Conservation (phyloP, 768 basidiomycete genomes). For the Suillus paluster region DNA sequence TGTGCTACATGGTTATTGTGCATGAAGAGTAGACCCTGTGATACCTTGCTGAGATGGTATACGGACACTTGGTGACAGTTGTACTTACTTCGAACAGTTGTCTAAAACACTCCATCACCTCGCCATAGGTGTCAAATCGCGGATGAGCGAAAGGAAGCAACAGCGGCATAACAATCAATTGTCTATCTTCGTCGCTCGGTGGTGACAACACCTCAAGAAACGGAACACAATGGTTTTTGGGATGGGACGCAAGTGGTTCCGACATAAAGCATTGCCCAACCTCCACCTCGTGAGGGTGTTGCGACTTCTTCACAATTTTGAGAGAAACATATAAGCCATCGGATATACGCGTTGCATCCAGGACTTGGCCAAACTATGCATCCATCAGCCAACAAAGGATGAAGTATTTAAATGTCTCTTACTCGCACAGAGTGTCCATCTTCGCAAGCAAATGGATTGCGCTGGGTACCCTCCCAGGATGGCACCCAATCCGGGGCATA, state of each 20-base stretch:
- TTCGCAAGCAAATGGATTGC: neutral
- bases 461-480: constrained; percentile 31
- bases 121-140: constrained; percentile 26
- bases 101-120: constrained; percentile 31
- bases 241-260: neutral
- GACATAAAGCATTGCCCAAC: constrained; percentile 29
- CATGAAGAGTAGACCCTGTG: constrained; percentile 42
- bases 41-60: neutral
- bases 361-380: neutral
- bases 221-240: constrained; percentile 33
- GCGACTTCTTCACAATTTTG: constrained; percentile 24
- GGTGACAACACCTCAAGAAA: constrained; percentile 19
- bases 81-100: constrained; percentile 35
- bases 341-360: constrained; percentile 35
- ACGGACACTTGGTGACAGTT: neutral
- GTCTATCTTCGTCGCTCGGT: constrained; percentile 12
- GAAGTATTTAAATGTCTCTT: neutral
- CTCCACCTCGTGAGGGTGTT: constrained; percentile 25
- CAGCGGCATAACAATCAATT: constrained; percentile 36
- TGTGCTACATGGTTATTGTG: constrained; percentile 40
- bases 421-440: neutral
- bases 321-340: constrained; percentile 33
- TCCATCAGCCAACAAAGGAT: neutral
- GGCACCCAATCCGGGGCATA: constrained; percentile 39
- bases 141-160: constrained; percentile 24